Percentiles rank a stretch among this genome's conserved stretches.
These are phyloP conservation scores for Globisporangium camurandrum DNA, from an alignment of 352 stramenopile species.

Conservation along the genomic window DNA sequence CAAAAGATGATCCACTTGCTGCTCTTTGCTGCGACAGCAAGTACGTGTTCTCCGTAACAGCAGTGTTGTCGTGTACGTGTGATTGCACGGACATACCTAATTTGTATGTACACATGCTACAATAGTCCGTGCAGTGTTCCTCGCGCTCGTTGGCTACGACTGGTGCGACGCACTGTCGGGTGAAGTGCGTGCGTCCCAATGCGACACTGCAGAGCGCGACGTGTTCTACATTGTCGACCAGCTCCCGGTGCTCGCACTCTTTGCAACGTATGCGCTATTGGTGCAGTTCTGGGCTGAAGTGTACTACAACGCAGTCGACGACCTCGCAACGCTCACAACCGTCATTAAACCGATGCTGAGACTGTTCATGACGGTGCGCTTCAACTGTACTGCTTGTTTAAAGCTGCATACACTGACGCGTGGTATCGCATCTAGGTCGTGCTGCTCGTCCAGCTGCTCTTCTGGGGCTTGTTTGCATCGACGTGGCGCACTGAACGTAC, in stretches of 20 bases:
- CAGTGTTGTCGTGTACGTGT: neutral
- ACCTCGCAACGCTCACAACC: constrained; percentile 45
- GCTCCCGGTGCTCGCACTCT: constrained; percentile 74
- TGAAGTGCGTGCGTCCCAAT: constrained; percentile 47
- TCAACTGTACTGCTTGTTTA: no score
- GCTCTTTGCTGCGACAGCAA: constrained; percentile 69
- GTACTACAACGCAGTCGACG: constrained; percentile 85
- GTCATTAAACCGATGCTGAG: constrained; percentile 68
- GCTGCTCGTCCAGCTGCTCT: constrained; percentile 50
- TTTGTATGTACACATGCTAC: neutral
- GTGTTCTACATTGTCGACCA: constrained; percentile 85
- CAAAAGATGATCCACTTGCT: constrained; percentile 86
- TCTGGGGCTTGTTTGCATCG: constrained; percentile 77
- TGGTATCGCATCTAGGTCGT: constrained; percentile 27
- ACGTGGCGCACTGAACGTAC: constrained; percentile 64
- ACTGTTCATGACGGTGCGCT: constrained; percentile 45
- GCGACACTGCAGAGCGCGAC: constrained; percentile 54
- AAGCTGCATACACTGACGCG: no score
- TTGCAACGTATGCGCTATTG: constrained; percentile 74
- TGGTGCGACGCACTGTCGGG: constrained; percentile 78
- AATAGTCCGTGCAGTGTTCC: constrained; percentile 57
- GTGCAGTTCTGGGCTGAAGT: constrained; percentile 87
- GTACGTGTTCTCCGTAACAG: constrained; percentile 29
- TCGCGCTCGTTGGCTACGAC: constrained; percentile 63
- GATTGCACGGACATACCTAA: neutral